Percentiles rank a stretch among this genome's conserved stretches.
Evolutionary conservation across 2,329 filamentous ascomycete species (phyloP).

Genomic region (Bipolaris oryzae): DNA sequence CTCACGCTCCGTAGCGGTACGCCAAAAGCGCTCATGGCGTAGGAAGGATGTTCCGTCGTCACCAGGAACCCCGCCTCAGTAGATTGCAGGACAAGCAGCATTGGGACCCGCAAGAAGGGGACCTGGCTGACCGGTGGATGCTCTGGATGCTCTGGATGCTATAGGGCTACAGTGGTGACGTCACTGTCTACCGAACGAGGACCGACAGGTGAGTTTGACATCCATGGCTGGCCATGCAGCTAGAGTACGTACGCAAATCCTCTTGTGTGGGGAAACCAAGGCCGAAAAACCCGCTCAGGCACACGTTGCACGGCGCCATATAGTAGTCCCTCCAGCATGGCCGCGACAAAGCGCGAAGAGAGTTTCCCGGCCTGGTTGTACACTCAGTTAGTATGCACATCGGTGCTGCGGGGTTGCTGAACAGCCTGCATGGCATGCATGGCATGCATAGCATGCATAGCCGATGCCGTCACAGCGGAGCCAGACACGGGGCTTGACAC

Average conservation of each 20-base stretch:
- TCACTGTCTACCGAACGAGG: slow-evolving; percentile 1
- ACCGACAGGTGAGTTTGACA: background rate
- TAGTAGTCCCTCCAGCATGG: background rate
- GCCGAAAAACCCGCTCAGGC: slow-evolving; percentile 13
- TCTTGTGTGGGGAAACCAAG: background rate
- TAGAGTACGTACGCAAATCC: background rate
- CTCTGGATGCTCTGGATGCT: background rate
- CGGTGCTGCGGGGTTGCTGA: slow-evolving; percentile 10
- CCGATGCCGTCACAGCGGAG: slow-evolving; percentile 17
- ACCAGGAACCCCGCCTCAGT: slow-evolving; percentile 3
- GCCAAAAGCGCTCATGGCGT: slow-evolving; percentile 19
- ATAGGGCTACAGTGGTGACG: slow-evolving; percentile 10
- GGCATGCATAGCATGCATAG: background rate
- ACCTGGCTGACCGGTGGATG: background rate
- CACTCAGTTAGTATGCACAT: background rate
- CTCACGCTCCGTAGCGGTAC: slow-evolving; percentile 33
- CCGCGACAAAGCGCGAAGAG: slow-evolving; percentile 4
- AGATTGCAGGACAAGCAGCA: background rate
- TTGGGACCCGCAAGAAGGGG: background rate
- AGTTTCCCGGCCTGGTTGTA: background rate
- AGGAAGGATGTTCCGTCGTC: background rate
- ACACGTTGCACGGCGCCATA: slow-evolving; percentile 6
- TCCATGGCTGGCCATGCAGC: slow-evolving; percentile 1
- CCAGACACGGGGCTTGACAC: slow-evolving; percentile 10
- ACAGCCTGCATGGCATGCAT: background rate